These are phyloP conservation scores for Dioszegia crocea DNA, from an alignment of 768 basidiomycete genomes.

Conservation along the genomic window DNA sequence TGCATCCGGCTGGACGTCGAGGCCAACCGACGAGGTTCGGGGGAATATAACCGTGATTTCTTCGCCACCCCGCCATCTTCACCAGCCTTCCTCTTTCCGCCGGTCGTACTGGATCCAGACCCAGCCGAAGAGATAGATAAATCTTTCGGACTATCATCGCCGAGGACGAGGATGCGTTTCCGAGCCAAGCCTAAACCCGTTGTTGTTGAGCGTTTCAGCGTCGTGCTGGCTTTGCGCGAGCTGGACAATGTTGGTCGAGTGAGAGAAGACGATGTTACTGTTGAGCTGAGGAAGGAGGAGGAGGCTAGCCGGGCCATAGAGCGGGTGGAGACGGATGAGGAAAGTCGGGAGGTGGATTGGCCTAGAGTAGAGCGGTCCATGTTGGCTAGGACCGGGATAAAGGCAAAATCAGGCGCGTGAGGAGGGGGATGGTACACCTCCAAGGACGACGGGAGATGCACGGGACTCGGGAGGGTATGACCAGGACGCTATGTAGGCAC, in stretches of 20 bases:
- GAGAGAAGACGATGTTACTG: background rate
- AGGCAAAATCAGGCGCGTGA: constrained; percentile 18
- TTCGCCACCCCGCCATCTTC: background rate
- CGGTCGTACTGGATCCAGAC: background rate
- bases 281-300: background rate
- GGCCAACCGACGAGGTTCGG: background rate
- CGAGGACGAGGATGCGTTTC: background rate
- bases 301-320: constrained; percentile 14
- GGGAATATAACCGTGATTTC: constrained; percentile 4
- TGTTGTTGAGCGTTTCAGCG: background rate
- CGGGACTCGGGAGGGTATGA: too few species aligned
- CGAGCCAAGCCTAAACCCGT: background rate
- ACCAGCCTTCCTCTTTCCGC: background rate
- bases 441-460: too few species aligned
- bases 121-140: background rate
- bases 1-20: background rate
- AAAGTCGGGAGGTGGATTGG: constrained; percentile 3
- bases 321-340: constrained; percentile 13
- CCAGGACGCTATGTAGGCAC: too few species aligned
- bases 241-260: constrained; percentile 7
- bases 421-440: too few species aligned
- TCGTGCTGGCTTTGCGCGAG: background rate
- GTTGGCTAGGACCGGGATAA: background rate
- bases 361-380: constrained; percentile 5
- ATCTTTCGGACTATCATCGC: background rate